phyloP scores from a whole-genome alignment of 306 rosid species.

The Corylus heterophylla region DNA sequence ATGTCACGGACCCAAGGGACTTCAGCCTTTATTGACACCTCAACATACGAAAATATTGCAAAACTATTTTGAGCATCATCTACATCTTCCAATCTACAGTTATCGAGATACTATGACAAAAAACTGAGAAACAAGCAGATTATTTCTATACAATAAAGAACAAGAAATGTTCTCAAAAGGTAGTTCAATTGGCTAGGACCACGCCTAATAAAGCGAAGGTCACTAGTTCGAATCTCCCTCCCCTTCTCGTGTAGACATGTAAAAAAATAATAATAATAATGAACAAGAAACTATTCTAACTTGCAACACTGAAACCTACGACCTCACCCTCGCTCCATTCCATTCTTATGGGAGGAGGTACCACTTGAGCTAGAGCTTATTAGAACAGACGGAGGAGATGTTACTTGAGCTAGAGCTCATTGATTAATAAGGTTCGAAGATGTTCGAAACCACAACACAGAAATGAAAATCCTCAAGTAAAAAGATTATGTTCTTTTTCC shows the following conservation, averaged over 20 bases:
- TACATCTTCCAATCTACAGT: neutral
- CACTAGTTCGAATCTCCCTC: too few species aligned
- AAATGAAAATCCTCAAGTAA: too few species aligned
- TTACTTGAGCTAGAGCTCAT: neutral
- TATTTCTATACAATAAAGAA: neutral
- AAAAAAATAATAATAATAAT: too few species aligned
- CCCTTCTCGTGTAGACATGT: too few species aligned
- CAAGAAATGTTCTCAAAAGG: too few species aligned
- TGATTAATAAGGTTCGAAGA: too few species aligned
- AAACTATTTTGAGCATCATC: neutral
- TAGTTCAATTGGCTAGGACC: too few species aligned
- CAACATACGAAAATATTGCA: constrained; percentile 12
- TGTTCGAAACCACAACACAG: too few species aligned
- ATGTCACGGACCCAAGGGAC: constrained; percentile 85
- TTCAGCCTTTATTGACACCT: constrained; percentile 98
- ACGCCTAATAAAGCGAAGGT: too few species aligned
- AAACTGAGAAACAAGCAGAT: neutral
- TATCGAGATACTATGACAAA: constrained; percentile 1
- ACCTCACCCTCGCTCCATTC: neutral
- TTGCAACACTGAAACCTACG: neutral
- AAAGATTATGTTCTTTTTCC: too few species aligned
- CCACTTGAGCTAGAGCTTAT: neutral
- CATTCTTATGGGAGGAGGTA: neutral
- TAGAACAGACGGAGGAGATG: neutral
- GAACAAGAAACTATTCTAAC: neutral